Percentiles rank a stretch among this genome's conserved stretches.
These are phyloP conservation scores for Omphalotus guepiniiformis DNA, from an alignment of 768 basidiomycete species.

Conservation along the genomic window DNA sequence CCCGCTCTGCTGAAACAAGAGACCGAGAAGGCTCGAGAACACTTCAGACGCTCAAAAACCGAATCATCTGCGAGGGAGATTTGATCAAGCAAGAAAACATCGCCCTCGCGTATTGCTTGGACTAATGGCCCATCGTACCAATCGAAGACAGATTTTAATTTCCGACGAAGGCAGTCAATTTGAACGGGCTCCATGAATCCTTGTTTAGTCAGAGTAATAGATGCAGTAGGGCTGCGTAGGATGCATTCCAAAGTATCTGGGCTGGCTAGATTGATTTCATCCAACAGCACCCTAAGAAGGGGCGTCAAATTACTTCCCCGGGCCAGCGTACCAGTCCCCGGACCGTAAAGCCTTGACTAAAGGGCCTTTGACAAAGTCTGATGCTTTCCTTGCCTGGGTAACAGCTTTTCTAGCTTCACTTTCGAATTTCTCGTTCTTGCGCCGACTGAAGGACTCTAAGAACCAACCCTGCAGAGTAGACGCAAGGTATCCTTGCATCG, in stretches of 20 bases:
- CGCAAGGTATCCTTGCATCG: slow-evolving; percentile 77
- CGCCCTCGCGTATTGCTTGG: slow-evolving; percentile 81
- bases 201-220: slow-evolving; percentile 90
- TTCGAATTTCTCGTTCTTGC: slow-evolving; percentile 85
- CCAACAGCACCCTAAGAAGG: slow-evolving; percentile 81
- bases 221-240: slow-evolving; percentile 78
- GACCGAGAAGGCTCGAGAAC: slow-evolving; percentile 90
- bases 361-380: slow-evolving; percentile 94
- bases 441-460: slow-evolving; percentile 79
- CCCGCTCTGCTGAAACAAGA: slow-evolving; percentile 89
- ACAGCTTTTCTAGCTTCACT: slow-evolving; percentile 79
- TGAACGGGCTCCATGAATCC: slow-evolving; percentile 86
- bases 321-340: slow-evolving; percentile 89
- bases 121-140: slow-evolving; percentile 98
- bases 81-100: slow-evolving; percentile 90
- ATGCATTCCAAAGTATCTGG: slow-evolving; percentile 93
- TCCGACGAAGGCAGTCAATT: slow-evolving; percentile 39
- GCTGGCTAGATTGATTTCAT: slow-evolving; percentile 94
- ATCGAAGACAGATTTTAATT: slow-evolving; percentile 79
- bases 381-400: slow-evolving; percentile 81
- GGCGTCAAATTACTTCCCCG: no score
- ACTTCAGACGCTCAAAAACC: slow-evolving; percentile 93
- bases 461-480: slow-evolving; percentile 68
- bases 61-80: slow-evolving; percentile 98
- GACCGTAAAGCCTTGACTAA: slow-evolving; percentile 83